Base-by-base conservation (phyloP, 805 yeast genomes). In the Ogataea methanolica region DNA sequence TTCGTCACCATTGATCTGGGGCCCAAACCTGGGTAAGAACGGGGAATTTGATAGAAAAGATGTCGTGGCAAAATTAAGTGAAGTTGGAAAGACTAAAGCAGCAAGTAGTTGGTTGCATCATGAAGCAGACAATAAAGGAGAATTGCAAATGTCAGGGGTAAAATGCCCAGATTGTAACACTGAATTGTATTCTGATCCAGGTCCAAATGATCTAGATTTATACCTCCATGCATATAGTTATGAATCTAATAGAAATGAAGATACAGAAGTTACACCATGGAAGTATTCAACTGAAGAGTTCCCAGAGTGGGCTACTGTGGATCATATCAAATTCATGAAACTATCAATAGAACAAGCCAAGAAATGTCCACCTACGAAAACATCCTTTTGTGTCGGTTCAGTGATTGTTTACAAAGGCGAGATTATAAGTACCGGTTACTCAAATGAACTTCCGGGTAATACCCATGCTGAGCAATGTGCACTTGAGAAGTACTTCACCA, bases 391-490 rank as follows among this genome's bases (percentile, higher is more conserved):
- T 53, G 98, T 94, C n/a, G 99, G 99, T 6, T 95, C 96, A 0
- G 82, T 89, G 0, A 69, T 94, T 5, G 92, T 81, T 0, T 67
- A 75, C 46, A 83, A 83, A 36, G 85, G 86, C 36, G 59, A 76
- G 44, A 71, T 92, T 0, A 62, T 94, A n/a, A 74, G 85, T 7
- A 81, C 88, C 0, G 99, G 99, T 0, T 89, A 79, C 60, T 88
- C 98, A 0, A 74, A 98, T 46, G 99, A 94, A 65, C 69, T 91
- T 2, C 87, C 85, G 17, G 99, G 98, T 0, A 94, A 92, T 65
- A 92, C 99, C 0, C 99, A 92, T 64, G 99, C 99, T 4, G 99
- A 94, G 60, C 97, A 94, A 63, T 85, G 95, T 70, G 97, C 97
- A 0, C 62, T 94, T 47, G 85, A 82, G 33, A 94, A 94, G 65